These are phyloP conservation scores for Xylariaceae sp. DNA, from an alignment of 2,329 filamentous ascomycete genomes.

Conservation along the genomic window DNA sequence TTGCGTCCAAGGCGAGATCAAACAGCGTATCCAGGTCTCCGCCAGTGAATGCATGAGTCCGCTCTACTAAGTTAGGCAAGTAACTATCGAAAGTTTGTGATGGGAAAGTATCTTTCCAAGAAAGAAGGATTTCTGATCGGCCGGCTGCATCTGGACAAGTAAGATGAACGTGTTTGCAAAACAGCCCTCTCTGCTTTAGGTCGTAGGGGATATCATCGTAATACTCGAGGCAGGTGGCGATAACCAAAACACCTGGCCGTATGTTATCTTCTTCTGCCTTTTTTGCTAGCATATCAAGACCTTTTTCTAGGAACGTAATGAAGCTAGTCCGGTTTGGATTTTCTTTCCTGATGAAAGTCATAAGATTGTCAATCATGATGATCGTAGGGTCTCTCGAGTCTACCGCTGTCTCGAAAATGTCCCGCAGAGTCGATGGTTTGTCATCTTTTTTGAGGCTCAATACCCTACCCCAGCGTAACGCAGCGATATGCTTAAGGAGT, in stretches of 20 bases:
- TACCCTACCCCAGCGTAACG: conserved; percentile 66
- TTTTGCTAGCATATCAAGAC: conserved; percentile 51
- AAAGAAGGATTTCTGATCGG: conserved; percentile 69
- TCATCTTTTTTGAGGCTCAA: conserved; percentile 55
- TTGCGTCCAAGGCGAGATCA: conserved; percentile 40
- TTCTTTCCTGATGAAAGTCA: conserved; percentile 63
- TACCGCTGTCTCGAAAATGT: conserved; percentile 65
- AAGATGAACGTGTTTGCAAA: conserved; percentile 66
- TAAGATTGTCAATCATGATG: conserved; percentile 74
- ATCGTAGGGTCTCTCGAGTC: conserved; percentile 66
- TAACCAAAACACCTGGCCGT: conserved; percentile 61
- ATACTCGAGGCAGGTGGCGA: conserved; percentile 70
- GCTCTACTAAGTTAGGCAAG: conserved; percentile 60
- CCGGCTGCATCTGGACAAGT: conserved; percentile 70
- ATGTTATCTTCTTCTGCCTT: conserved; percentile 34
- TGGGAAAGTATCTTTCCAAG: conserved; percentile 47
- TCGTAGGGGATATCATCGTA: conserved; percentile 66
- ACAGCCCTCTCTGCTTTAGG: conserved; percentile 61
- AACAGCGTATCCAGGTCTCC: conserved; percentile 69
- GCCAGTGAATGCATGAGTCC: conserved; percentile 84
- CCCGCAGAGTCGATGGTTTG: conserved; percentile 58
- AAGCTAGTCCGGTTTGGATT: conserved; percentile 47
- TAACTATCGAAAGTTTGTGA: conserved; percentile 47
- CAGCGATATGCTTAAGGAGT: conserved; percentile 64
- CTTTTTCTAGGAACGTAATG: conserved; percentile 48